Percentiles rank a stretch among this genome's conserved stretches.
Evolutionary conservation across 176 grass and related monocot genomes (phyloP).

Genomic region (Lolium rigidum): DNA sequence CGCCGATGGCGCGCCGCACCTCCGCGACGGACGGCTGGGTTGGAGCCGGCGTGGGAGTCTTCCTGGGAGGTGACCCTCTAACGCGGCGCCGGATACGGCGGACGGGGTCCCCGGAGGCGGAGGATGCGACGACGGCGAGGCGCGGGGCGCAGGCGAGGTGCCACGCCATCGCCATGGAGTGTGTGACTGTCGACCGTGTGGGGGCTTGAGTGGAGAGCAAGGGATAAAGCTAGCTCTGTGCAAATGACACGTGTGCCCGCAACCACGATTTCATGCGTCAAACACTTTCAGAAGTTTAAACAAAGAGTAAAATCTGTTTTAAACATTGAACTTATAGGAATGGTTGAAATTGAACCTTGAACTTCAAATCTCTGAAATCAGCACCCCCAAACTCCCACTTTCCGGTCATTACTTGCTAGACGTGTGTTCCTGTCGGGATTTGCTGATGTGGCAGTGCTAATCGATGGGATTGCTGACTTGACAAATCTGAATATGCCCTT

Average conservation of each 20-base stretch:
- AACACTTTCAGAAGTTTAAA: not conserved
- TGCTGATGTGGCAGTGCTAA: no score
- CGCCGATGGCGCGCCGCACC: constrained; percentile 77
- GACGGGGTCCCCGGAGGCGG: constrained; percentile 14
- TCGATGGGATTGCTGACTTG: no score
- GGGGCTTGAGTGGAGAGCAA: constrained; percentile 19
- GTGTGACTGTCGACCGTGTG: constrained; percentile 15
- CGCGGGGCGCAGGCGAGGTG: constrained; percentile 55
- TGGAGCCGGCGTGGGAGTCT: not conserved
- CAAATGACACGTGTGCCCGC: not conserved
- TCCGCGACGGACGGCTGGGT: constrained; percentile 63
- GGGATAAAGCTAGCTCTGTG: not conserved
- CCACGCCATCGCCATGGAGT: constrained; percentile 43
- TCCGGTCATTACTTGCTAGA: no score
- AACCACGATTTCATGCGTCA: not conserved
- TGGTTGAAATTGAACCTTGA: no score
- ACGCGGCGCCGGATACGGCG: constrained; percentile 36
- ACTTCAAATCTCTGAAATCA: no score
- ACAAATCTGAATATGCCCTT: no score
- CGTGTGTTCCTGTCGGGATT: no score
- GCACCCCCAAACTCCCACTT: no score
- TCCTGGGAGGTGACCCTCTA: not conserved
- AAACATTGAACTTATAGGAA: no score
- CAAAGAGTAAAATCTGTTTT: not conserved
- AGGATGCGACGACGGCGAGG: constrained; percentile 39